Evolutionary conservation across 192 early-diverging fungal genomes (phyloP), one percentile per base, ranked within the genome.

Genomic region (Coemansia sp.): DNA sequence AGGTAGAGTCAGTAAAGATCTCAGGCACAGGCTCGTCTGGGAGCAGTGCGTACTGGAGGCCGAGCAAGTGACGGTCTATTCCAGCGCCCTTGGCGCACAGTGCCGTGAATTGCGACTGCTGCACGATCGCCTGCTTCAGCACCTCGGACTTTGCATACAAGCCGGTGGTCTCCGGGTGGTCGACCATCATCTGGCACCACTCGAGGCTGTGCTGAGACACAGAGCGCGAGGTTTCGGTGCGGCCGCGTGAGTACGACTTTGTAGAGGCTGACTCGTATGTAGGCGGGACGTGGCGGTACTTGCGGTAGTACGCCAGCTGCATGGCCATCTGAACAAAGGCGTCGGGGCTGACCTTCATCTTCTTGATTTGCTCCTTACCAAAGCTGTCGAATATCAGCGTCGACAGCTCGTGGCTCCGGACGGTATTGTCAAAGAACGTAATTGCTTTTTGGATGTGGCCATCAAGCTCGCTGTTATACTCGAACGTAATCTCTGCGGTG

Each of bases 211-310:
- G 85, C 9, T 74, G 67, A n/a, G 90, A 88, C 38, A 92, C 82
- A 19, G 91, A 91, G 29, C 91, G 87, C 73, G 88, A 88, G 6
- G 91, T 92, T 71, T 92, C 91, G 32, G 91, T 92, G 39, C 91
- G 87, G 20, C 91, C 91, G 74, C 86, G 88, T 40, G 84, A 62
- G 69, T 83, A 92, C 50, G 85, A 69, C 67, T 89, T 84, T 11
- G 89, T 91, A 62, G 85, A 84, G 12, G 89, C 87, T 0, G 91
- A 91, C 80, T 92, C 91, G 77, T 92, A 92, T 12, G 89, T 89
- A 20, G 87, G 78, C n/a, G 87, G 81, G 59, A 79, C 83, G n/a
- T 75, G 66, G 41, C 82, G 74, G 76, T 89, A 85, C 62, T 88
- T 70, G 59, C 89, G 85, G 81, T 88, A 88, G 77, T 84, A 91